Percentiles rank a stretch among this genome's conserved stretches.
Conservation (phyloP, 23 red algal genomes). For the Agarophyton chilense region DNA sequence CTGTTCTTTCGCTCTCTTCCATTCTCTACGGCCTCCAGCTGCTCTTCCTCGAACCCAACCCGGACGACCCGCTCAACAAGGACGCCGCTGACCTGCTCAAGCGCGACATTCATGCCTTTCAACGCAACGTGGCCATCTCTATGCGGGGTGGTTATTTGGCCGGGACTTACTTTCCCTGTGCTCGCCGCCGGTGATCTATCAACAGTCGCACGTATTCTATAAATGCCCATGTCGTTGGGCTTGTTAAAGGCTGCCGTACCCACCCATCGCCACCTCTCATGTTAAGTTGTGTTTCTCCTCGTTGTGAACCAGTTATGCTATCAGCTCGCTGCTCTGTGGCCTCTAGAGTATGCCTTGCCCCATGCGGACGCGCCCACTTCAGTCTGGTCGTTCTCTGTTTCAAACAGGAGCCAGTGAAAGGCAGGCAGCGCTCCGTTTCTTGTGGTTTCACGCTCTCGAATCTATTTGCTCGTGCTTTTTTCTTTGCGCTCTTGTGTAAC, state of each 20-base stretch:
- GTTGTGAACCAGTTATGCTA: neutral
- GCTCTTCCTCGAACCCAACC: conserved; percentile 90
- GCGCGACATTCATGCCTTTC: conserved; percentile 61
- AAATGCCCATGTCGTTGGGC: neutral
- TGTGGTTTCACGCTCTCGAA: neutral
- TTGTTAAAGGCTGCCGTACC: too few species aligned
- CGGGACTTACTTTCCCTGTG: conserved; percentile 59
- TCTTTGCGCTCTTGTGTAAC: neutral
- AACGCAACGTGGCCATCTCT: conserved; percentile 51
- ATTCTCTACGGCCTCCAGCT: conserved; percentile 92
- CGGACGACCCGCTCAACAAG: conserved; percentile 91
- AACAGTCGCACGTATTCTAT: neutral
- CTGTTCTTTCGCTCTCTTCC: conserved; percentile 82
- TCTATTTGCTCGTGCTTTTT: neutral
- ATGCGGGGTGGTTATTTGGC: conserved; percentile 68
- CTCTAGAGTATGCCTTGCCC: too few species aligned
- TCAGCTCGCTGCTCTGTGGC: too few species aligned
- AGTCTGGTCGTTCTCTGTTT: too few species aligned
- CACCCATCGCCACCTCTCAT: neutral
- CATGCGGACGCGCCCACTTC: too few species aligned
- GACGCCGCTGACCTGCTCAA: conserved; percentile 84
- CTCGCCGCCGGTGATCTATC: conserved; percentile 31
- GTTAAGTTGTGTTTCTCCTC: neutral
- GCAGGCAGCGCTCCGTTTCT: too few species aligned
- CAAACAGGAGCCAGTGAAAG: too few species aligned